Evolutionary conservation across 2,329 filamentous ascomycete species (phyloP), one percentile per base, ranked within the genome.

Genomic region (Xylariaceae sp.): DNA sequence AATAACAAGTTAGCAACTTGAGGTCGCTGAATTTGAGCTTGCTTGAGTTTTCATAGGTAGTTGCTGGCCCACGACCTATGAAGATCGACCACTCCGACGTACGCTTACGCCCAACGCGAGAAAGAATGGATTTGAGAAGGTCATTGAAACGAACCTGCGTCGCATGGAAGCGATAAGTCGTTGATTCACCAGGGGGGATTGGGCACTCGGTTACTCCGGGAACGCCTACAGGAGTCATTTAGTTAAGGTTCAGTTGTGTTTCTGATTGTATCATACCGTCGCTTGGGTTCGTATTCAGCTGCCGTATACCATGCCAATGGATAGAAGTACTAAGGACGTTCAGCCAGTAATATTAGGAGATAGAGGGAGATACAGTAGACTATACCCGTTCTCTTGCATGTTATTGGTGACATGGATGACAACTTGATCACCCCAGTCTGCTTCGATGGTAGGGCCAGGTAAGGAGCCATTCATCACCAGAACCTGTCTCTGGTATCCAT

Each of bases 261-360:
- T n/a, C n/a, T n/a, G n/a, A n/a, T n/a, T n/a, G n/a, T n/a, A 19
- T 22, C 9, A 26, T 22, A 15, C 37, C 37, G 18, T 38, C 29
- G 22, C 16, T 51, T 29, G 62, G 50, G 31, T 57, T 59, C 9
- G 46, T 58, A 43, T 55, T 47, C 4, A 55, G 43, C 42, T 60
- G 57, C n/a, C 60, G 56, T 12, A 64, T 52, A 3, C 62, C 62
- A 44, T 64, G 62, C 61, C 60, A 64, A 49, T 64, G 62, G 11
- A 64, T 54, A 3, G 58, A 50, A 1, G 57, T 61, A 7, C 30
- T 32, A 17, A 9, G n/a, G 13, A 9, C 16, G 22, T 6, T 6
- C 22, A 6, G 22, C 11, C 22, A 26, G 22, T 6, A 26, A 6
- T 11, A 26, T 26, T n/a, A n/a, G 22, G 22, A 26, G 6, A 26